Conservation (phyloP, 1,139 yeast species). For the Kurtzmaniella quercitrusa region DNA sequence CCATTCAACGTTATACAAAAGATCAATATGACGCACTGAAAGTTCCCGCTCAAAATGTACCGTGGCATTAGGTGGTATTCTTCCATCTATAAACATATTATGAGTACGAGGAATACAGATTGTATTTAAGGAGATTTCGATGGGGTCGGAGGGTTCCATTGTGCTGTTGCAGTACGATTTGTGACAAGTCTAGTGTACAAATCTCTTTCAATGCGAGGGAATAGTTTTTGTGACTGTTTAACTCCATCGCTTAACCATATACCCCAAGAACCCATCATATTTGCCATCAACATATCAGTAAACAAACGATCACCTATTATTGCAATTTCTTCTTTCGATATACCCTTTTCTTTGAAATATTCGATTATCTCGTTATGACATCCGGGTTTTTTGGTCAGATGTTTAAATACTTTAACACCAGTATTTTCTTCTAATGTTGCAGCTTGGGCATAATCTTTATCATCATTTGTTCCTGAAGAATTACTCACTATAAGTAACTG, state of each 20-base stretch:
- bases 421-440: constrained; percentile 56
- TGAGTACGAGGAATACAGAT: neutral
- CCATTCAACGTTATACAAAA: constrained; percentile 1
- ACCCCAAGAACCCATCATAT: constrained; percentile 84
- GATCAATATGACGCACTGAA: neutral
- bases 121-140: neutral
- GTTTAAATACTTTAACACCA: constrained; percentile 77
- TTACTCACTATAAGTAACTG: constrained; percentile 78
- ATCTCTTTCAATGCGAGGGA: constrained; percentile 52
- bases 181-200: constrained; percentile 31
- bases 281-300: constrained; percentile 93
- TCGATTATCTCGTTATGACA: constrained; percentile 68
- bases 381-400: constrained; percentile 84
- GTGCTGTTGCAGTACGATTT: constrained; percentile 15
- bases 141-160: constrained; percentile 28
- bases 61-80: neutral
- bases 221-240: constrained; percentile 43
- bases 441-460: constrained; percentile 60
- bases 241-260: constrained; percentile 85
- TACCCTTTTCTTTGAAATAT: constrained; percentile 47
- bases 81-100: constrained; percentile 1
- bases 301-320: constrained; percentile 87
- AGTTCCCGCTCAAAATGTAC: neutral
- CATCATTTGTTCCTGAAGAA: constrained; percentile 89
- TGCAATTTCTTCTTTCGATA: constrained; percentile 58